Percentiles rank a stretch among this genome's conserved stretches.
Evolutionary conservation across 2,329 filamentous ascomycete species (phyloP).

Genomic region (Calonectria pseudoturangicola): DNA sequence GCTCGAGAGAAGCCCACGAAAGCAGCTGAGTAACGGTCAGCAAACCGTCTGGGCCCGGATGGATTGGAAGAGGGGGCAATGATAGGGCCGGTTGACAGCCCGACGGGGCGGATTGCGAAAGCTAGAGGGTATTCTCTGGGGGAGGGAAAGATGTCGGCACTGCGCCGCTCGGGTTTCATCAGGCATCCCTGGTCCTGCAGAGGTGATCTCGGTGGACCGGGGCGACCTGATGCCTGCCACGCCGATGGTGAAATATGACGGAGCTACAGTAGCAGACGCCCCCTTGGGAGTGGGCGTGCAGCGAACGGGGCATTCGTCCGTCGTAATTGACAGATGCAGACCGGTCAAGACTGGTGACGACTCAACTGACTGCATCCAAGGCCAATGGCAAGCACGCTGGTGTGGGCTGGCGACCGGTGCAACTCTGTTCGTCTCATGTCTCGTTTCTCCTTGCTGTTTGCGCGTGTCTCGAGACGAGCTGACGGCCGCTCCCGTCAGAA

Average conservation of each 20-base stretch:
- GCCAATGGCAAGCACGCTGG: slow-evolving; percentile 28
- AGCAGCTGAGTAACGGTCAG: slow-evolving; percentile 44
- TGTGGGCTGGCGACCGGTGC: slow-evolving; percentile 36
- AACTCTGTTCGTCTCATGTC: slow-evolving; percentile 32
- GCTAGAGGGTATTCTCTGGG: slow-evolving; percentile 40
- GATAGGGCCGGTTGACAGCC: slow-evolving; percentile 46
- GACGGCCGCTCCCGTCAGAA: slow-evolving; percentile 27
- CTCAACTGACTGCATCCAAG: slow-evolving; percentile 35
- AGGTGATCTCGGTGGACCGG: slow-evolving; percentile 48
- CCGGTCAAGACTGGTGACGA: slow-evolving; percentile 47
- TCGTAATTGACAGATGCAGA: slow-evolving; percentile 35
- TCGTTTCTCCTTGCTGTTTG: slow-evolving; percentile 32
- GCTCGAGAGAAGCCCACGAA: slow-evolving; percentile 43
- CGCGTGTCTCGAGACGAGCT: slow-evolving; percentile 17
- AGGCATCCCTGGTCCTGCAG: slow-evolving; percentile 49
- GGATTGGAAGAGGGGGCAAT: slow-evolving; percentile 15
- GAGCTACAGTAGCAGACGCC: slow-evolving; percentile 17
- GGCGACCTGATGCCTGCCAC: slow-evolving; percentile 37
- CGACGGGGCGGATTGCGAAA: slow-evolving; percentile 42
- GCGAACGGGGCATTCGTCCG: slow-evolving; percentile 8
- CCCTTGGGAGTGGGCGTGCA: slow-evolving; percentile 3
- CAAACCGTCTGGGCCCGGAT: slow-evolving; percentile 21
- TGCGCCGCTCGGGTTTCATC: slow-evolving; percentile 43
- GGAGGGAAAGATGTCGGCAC: slow-evolving; percentile 30
- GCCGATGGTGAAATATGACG: slow-evolving; percentile 44